phyloP scores from a whole-genome alignment of 352 stramenopile species.

The Phytophthora colocasiae region DNA sequence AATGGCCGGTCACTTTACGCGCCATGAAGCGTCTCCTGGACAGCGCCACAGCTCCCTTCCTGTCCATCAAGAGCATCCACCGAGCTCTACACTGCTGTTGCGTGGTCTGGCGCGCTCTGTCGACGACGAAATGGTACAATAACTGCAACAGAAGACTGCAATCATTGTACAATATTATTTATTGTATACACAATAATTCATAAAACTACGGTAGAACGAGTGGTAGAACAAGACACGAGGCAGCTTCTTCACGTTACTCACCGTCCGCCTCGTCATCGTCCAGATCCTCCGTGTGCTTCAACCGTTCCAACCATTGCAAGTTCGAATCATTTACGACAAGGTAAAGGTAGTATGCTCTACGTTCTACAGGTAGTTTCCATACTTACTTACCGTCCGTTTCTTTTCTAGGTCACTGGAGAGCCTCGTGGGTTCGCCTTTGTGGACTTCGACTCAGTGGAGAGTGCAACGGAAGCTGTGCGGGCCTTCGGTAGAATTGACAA shows the following conservation, averaged over 20 bases:
- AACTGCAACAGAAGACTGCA: not conserved
- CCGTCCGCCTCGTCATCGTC: conserved; percentile 23
- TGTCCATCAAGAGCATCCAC: conserved; percentile 31
- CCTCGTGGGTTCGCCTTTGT: conserved; percentile 84
- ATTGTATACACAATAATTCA: conserved; percentile 4
- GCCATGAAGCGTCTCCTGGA: conserved; percentile 9
- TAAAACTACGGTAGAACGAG: conserved; percentile 22
- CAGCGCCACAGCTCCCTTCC: conserved; percentile 14
- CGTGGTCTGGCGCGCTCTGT: conserved; percentile 58
- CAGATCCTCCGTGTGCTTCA: conserved; percentile 69
- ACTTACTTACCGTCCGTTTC: not conserved
- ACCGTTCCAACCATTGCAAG: conserved; percentile 55
- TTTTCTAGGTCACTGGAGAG: conserved; percentile 55
- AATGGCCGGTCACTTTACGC: conserved; percentile 25
- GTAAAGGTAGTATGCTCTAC: conserved; percentile 29
- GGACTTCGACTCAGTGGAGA: conserved; percentile 68
- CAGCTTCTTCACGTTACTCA: conserved; percentile 28
- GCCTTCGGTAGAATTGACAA: conserved; percentile 54
- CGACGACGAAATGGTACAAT: conserved; percentile 74
- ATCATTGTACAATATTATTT: no score
- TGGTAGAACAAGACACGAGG: conserved; percentile 9
- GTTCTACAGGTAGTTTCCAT: not conserved
- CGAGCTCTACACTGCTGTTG: conserved; percentile 72
- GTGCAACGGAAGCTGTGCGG: conserved; percentile 57
- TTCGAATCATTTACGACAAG: conserved; percentile 75